phyloP scores from a whole-genome alignment of 83 land plant genomes.

The Isoetes engelmannii region DNA sequence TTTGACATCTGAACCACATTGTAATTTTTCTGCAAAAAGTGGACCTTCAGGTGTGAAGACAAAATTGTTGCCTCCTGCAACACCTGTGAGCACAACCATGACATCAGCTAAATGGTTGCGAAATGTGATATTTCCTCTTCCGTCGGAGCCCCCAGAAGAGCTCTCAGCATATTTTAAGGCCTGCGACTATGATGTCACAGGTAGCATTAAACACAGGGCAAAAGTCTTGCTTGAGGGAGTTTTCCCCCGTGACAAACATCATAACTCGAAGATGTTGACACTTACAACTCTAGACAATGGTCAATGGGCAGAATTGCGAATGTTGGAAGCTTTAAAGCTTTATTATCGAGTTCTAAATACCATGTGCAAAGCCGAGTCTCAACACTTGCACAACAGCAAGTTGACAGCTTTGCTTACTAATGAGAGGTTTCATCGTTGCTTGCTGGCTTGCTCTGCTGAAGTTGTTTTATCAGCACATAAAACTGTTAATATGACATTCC shows the following conservation, averaged over 20 bases:
- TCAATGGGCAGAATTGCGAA: slow-evolving; percentile 81
- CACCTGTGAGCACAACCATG: slow-evolving; percentile 93
- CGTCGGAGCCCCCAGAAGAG: slow-evolving; percentile 64
- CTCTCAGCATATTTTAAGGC: slow-evolving; percentile 52
- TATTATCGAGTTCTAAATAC: slow-evolving; percentile 82
- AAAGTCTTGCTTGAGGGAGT: slow-evolving; percentile 65
- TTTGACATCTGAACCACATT: slow-evolving; percentile 53
- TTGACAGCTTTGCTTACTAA: slow-evolving; percentile 73
- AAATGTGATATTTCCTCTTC: slow-evolving; percentile 64
- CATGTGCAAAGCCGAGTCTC: slow-evolving; percentile 86
- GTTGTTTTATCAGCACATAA: slow-evolving; percentile 87
- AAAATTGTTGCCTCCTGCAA: slow-evolving; percentile 50
- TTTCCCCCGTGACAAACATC: slow-evolving; percentile 45
- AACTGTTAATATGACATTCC: slow-evolving; percentile 83
- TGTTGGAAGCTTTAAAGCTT: slow-evolving; percentile 74
- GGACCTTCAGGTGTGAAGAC: background rate
- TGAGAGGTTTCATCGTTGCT: slow-evolving; percentile 96
- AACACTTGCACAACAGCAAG: slow-evolving; percentile 48
- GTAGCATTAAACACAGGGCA: slow-evolving; percentile 68
- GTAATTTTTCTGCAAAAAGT: slow-evolving; percentile 40
- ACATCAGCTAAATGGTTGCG: slow-evolving; percentile 98
- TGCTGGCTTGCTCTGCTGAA: slow-evolving; percentile 99
- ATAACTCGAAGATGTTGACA: slow-evolving; percentile 36
- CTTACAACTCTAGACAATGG: slow-evolving; percentile 44
- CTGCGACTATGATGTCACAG: slow-evolving; percentile 65